Evolutionary conservation across 1,284 basidiomycete genomes (phyloP), one percentile per base, ranked within the genome.

Genomic region (Heterobasidion occidentale): DNA sequence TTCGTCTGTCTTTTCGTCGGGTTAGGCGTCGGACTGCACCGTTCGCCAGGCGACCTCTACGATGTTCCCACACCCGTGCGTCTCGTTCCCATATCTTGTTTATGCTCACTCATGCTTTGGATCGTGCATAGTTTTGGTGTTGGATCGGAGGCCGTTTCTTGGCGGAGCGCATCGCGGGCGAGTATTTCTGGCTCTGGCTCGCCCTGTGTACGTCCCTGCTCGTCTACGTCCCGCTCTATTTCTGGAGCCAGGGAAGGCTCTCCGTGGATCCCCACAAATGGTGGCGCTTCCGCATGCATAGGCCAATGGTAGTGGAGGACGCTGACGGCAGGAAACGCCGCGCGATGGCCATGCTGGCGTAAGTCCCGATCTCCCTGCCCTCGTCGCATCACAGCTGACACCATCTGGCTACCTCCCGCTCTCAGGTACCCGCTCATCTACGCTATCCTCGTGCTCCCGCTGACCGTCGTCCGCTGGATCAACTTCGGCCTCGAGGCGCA

Each of bases 131-230:
- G 77, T 53, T 35, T 33, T 56, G 78, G 77, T 80, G 78, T 56
- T 79, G 77, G 78, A 77, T 80, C 38, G 64, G 69, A 1, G 55
- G 63, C 3, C 56, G 64, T 2, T 77, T 66, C 60, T 60, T 60
- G 6, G 62, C 61, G 3, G 71, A 79, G 58, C 72, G 72, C 35
- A 74, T 80, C 42, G 70, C 70, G 9, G 67, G 78, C 7, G 77
- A 79, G 61, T 81, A 80, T 58, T 57, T 78, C 11, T 80, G 77
- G 77, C 64, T 80, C 53, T 81, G 78, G 77, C 51, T 73, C 7
- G 66, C 77, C 5, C 73, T 70, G 7, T 65, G 71, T 38, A 57
- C 70, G 7, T 74, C 74, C 60, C 64, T 75, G 17, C 54, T 74
- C 36, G 62, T 74, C 33, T 77, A 77, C 59, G 62, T 70, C 17